phyloP scores from a whole-genome alignment of 257 asterid species.

The Nicotiana tomentosiformis region DNA sequence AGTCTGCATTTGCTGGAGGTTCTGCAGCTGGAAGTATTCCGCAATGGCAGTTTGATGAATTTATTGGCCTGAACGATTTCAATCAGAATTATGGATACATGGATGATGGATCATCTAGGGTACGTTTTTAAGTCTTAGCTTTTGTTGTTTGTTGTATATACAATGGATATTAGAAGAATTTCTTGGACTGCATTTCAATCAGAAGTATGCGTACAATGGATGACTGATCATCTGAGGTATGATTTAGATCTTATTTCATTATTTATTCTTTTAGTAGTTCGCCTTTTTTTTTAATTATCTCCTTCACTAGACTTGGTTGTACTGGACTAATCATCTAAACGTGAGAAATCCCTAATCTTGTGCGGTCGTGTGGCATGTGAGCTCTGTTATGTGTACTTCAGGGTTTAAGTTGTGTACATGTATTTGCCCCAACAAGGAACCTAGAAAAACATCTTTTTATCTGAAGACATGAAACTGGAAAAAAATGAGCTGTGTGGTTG shows the following conservation, averaged over 20 bases:
- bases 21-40: conserved; percentile 51
- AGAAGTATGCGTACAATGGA: not conserved
- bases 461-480: not conserved
- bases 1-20: conserved; percentile 44
- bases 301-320: not conserved
- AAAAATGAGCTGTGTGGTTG: not conserved
- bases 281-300: not conserved
- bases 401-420: not conserved
- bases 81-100: conserved; percentile 42
- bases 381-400: not conserved
- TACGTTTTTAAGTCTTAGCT: conserved; percentile 22
- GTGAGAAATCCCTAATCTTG: not conserved
- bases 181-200: not conserved
- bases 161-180: not conserved
- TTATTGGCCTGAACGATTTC: conserved; percentile 53
- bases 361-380: not conserved
- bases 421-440: not conserved
- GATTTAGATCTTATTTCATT: not conserved
- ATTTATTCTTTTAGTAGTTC: not conserved
- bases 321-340: not conserved
- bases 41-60: conserved; percentile 79
- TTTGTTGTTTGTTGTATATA: not conserved
- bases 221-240: conserved; percentile 1
- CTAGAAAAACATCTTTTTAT: not conserved
- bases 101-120: conserved; percentile 69